Evolutionary conservation across 805 yeast species (phyloP), one percentile per base, ranked within the genome.

Genomic region (Schwanniomyces occidentalis): DNA sequence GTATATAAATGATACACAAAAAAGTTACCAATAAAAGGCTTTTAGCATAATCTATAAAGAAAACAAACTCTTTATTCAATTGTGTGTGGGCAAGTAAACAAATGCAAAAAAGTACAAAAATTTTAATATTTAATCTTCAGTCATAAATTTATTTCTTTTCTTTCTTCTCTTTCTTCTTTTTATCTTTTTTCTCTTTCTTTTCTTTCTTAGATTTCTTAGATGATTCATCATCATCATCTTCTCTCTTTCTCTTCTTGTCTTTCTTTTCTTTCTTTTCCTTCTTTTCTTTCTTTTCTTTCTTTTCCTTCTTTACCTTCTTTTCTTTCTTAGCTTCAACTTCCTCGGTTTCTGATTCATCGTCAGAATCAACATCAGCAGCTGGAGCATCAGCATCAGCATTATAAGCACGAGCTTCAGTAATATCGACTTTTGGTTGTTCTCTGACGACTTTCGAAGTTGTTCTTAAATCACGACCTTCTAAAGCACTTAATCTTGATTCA

Each of bases 401-500:
- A 71, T 93, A 93, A 38, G 91, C 85, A 63, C 83, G 75, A 33
- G 91, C 81, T 60, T 87, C 91, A 35, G 87, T 68, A 50, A 91
- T 76, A 44, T 85, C 95, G 48, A 89, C 82, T 78, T 90, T 91
- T 62, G 84, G 82, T 59, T 82, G 84, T 53, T 85, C 86, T 63
- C 83, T 85, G 42, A 78, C 80, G 48, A 87, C 80, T 71, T 82
- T 81, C 37, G 95, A 79, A 30, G 95, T 82, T 26, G 96, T 83
- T 73, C 96, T 83, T 60, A 90, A 69, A 63, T 93, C 98, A 68
- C 96, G 87, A 50, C 99, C 99, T 71, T 93, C 99, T 50, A 93
- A 75, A 41, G 90, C 86, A 61, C 96, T 86, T 53, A 93, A 79
- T 73, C 99, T 84, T 40, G 87, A 76, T 71, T 93, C 99, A 53